Evolutionary conservation across 208 protist species (phyloP).

Genomic region (Wallacemonas sp.): DNA sequence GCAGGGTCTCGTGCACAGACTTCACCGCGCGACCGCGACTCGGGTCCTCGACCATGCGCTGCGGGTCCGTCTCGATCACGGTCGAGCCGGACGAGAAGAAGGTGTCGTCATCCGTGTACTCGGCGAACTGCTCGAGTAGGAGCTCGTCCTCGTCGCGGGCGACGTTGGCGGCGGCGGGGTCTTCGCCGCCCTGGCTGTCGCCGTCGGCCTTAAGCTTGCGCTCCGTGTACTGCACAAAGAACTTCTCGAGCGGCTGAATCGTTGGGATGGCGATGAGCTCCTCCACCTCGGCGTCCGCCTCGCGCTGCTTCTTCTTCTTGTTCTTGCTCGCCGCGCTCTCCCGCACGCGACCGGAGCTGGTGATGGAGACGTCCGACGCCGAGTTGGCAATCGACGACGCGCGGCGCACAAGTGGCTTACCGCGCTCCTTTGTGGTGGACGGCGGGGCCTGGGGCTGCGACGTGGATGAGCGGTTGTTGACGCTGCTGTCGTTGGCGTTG

Average conservation of each 20-base stretch:
- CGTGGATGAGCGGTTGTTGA: conserved; percentile 4
- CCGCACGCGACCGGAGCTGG: conserved; percentile 11
- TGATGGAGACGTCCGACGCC: conserved; percentile 10
- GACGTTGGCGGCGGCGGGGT: conserved; percentile 24
- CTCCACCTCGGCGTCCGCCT: conserved; percentile 42
- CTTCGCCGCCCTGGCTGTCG: conserved; percentile 28
- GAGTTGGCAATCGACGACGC: conserved; percentile 9
- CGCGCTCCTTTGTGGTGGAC: conserved; percentile 4
- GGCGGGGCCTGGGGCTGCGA: neutral
- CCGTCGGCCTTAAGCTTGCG: conserved; percentile 19
- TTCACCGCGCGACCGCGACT: conserved; percentile 46
- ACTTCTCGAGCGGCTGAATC: conserved; percentile 71
- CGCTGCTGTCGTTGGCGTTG: conserved; percentile 22
- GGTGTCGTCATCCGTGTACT: conserved; percentile 92
- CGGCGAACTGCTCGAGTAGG: conserved; percentile 81
- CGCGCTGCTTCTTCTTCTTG: conserved; percentile 13
- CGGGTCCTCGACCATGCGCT: conserved; percentile 50
- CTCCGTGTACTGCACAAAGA: conserved; percentile 71
- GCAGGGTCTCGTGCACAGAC: conserved; percentile 69
- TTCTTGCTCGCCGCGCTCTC: conserved; percentile 4
- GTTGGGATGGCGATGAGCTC: conserved; percentile 56
- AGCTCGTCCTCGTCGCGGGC: conserved; percentile 76
- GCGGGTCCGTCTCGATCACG: conserved; percentile 64
- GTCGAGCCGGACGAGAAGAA: conserved; percentile 79
- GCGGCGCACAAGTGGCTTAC: neutral